Evolutionary conservation across 2,329 filamentous ascomycete species (phyloP).

Genomic region (Colletotrichum euphorbiae): DNA sequence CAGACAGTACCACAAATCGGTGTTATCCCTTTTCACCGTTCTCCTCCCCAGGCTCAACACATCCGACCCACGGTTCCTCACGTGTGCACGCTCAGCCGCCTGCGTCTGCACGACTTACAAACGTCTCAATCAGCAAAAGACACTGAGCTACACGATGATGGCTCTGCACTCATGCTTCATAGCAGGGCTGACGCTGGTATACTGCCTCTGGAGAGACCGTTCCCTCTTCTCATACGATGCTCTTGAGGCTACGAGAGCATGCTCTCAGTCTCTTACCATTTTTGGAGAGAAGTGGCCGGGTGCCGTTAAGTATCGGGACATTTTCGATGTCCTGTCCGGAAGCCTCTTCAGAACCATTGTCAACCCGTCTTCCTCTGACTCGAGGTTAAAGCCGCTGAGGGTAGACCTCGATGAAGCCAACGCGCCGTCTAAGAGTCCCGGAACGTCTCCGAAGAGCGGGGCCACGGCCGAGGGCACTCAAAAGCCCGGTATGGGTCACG

Average conservation of each 20-base stretch:
- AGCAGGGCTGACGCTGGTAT: constrained; percentile 45
- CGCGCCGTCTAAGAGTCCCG: neutral
- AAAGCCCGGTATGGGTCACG: constrained; percentile 11
- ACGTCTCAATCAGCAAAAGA: constrained; percentile 46
- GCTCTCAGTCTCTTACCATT: constrained; percentile 45
- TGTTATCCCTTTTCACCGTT: constrained; percentile 43
- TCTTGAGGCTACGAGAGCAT: constrained; percentile 45
- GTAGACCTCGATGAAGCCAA: constrained; percentile 9
- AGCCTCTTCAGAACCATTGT: constrained; percentile 44
- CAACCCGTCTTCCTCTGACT: neutral
- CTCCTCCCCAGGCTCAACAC: constrained; percentile 43
- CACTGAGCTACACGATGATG: constrained; percentile 47
- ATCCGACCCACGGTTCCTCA: constrained; percentile 42
- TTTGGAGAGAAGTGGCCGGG: constrained; percentile 47
- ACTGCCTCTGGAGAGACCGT: constrained; percentile 45
- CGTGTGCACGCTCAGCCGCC: constrained; percentile 41
- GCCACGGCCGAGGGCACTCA: neutral
- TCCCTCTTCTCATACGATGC: constrained; percentile 44
- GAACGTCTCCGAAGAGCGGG: neutral
- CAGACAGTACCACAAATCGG: constrained; percentile 45
- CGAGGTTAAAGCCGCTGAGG: neutral
- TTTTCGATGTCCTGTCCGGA: constrained; percentile 45
- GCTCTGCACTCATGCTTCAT: constrained; percentile 48
- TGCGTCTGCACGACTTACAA: constrained; percentile 47
- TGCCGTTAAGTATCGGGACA: constrained; percentile 47